phyloP scores from a whole-genome alignment of 164 flowering plant species.

The Aristolochia fimbriata region DNA sequence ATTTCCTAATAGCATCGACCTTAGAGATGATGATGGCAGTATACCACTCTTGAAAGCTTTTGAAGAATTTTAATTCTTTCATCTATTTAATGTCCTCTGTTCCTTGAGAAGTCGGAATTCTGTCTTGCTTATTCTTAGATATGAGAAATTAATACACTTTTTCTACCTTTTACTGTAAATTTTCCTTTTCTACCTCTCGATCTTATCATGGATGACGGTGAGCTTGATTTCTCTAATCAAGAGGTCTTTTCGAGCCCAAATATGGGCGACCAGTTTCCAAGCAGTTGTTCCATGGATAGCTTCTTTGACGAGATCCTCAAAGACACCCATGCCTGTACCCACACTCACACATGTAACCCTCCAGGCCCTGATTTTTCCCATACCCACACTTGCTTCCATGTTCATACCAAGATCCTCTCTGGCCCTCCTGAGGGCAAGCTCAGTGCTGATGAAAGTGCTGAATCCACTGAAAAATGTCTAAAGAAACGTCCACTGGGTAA shows the following conservation, averaged over 20 bases:
- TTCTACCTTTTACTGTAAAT: neutral
- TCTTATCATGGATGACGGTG: conserved; percentile 68
- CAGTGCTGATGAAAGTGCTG: conserved; percentile 67
- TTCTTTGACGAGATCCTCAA: conserved; percentile 61
- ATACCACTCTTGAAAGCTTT: too few relatives aligned
- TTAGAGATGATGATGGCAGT: too few relatives aligned
- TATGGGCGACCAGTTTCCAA: conserved; percentile 32
- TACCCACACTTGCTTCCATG: conserved; percentile 92
- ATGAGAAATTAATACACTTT: too few relatives aligned
- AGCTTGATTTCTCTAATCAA: conserved; percentile 66
- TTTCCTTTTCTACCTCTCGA: neutral
- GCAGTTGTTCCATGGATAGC: conserved; percentile 55
- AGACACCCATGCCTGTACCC: conserved; percentile 86
- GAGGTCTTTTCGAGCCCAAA: conserved; percentile 38
- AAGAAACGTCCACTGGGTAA: conserved; percentile 78
- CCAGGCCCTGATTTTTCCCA: conserved; percentile 90
- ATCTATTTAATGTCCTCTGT: too few relatives aligned
- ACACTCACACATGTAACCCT: conserved; percentile 91
- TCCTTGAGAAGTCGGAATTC: too few relatives aligned
- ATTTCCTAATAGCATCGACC: too few relatives aligned
- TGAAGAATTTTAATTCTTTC: too few relatives aligned
- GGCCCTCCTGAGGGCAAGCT: conserved; percentile 41
- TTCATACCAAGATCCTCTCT: conserved; percentile 77
- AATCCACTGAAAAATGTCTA: conserved; percentile 45
- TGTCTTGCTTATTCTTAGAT: too few relatives aligned